A percentile compares a stretch with the other conserved stretches of the same genome.
Evolutionary conservation across 768 basidiomycete genomes (phyloP).

Genomic region (Tulasnella sp.): DNA sequence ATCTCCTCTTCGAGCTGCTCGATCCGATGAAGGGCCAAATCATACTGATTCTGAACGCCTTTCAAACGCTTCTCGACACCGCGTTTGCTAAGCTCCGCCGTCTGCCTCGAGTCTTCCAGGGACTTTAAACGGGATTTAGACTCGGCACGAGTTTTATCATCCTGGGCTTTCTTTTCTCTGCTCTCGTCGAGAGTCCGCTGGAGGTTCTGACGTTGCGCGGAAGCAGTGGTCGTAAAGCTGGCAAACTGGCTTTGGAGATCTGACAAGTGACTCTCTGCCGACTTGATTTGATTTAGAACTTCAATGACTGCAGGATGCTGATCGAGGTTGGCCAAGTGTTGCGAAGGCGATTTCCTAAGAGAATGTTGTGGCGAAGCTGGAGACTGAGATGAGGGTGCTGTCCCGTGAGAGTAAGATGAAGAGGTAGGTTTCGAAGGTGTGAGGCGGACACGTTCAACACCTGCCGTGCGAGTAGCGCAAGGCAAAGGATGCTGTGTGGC

Average conservation of each 20-base stretch:
- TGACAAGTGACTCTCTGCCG: constrained; percentile 55
- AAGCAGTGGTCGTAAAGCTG: constrained; percentile 55
- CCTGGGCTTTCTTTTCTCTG: constrained; percentile 71
- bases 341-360: constrained; percentile 13
- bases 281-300: constrained; percentile 67
- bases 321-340: constrained; percentile 28
- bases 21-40: constrained; percentile 57
- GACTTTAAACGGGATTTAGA: constrained; percentile 77
- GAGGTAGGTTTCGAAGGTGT: constrained; percentile 10
- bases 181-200: constrained; percentile 69
- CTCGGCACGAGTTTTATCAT: constrained; percentile 74
- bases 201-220: constrained; percentile 60
- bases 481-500: constrained; percentile 10
- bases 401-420: constrained; percentile 1
- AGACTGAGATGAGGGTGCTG: constrained; percentile 28
- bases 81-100: constrained; percentile 70
- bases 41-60: constrained; percentile 59
- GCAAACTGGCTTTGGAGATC: constrained; percentile 69
- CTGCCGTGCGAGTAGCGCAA: neutral
- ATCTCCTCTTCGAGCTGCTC: constrained; percentile 62
- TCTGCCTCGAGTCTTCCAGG: constrained; percentile 81
- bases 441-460: neutral
- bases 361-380: constrained; percentile 37
- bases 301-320: constrained; percentile 69
- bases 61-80: constrained; percentile 89